Evolutionary conservation across 306 rosid species (phyloP), one percentile per base, ranked within the genome.

Genomic region (Sindora glabra): DNA sequence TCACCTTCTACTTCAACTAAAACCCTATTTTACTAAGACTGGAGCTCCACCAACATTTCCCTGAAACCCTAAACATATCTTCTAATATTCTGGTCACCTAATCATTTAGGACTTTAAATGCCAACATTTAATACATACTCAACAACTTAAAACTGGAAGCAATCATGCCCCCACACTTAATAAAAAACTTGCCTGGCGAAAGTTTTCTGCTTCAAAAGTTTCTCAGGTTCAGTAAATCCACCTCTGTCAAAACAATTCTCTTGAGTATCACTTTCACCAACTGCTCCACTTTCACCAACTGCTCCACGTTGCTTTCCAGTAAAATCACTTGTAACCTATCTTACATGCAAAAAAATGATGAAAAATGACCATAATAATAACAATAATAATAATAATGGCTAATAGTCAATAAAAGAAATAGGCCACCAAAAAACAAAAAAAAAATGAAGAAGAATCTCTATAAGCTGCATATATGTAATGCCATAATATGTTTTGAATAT

Each of bases 201-300:
- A 44, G 96, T 89, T 79, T 89, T 92, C 75, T 86, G 90, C 82
- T 77, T 81, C 65, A 92, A 68, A 39, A 92, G 72, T 61, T 86
- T 77, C 79, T 92, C 95, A 42, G 89, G 90, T 52, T 83, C 90
- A 22, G 79, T 72, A 51, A 86, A 71, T 49, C 78, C 78, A 10
- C 73, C 79, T 39, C 75, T 60, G 19, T 81, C 78, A 53, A 73
- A 63, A 62, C 48, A 42, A 76, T 59, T 65, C 42, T 70, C 64
- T 34, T 89, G 76, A 47, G 39, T 62, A 19, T 60, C 70, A 66
- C 55, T 69, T 60, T 15, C 70, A 56, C 51, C 73, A 64, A 48
- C 64, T 30, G 56, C n/a, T n/a, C n/a, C n/a, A n/a, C n/a, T n/a
- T n/a, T n/a, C n/a, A n/a, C n/a, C n/a, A n/a, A n/a, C n/a, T n/a